Percentiles rank a stretch among this genome's conserved stretches.
Conservation (phyloP, 148 eudicot genomes). For the Vaccinium macrocarpon region DNA sequence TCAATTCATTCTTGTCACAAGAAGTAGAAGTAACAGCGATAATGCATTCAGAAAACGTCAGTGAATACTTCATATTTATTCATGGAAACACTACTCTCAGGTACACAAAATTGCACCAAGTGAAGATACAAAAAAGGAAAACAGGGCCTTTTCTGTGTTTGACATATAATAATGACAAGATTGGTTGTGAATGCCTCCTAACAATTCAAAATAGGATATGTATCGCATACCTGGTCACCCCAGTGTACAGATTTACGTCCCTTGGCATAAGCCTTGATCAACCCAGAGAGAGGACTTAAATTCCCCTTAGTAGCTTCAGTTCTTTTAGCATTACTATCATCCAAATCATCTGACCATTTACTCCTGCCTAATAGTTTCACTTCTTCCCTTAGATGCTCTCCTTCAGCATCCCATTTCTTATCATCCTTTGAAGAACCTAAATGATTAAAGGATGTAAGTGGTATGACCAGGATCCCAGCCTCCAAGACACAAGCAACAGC, state of each 20-base stretch:
- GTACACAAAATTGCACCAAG: conserved; percentile 3
- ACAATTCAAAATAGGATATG: neutral
- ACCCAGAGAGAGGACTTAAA: conserved; percentile 48
- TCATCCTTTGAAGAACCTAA: conserved; percentile 47
- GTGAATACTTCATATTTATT: neutral
- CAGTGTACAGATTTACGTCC: conserved; percentile 93
- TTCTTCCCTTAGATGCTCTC: conserved; percentile 44
- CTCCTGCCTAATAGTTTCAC: conserved; percentile 89
- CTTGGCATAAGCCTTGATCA: conserved; percentile 55
- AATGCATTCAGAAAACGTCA: neutral
- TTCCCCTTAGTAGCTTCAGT: conserved; percentile 39
- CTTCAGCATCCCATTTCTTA: conserved; percentile 35
- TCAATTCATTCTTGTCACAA: neutral
- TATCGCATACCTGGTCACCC: conserved; percentile 82
- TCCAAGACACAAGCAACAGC: neutral
- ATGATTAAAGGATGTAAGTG: conserved; percentile 15
- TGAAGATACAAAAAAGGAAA: conserved; percentile 13
- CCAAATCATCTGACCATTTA: conserved; percentile 90
- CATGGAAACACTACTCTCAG: neutral
- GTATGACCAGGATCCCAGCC: neutral
- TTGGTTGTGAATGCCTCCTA: neutral
- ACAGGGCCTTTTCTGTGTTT: neutral
- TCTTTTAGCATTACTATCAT: conserved; percentile 45
- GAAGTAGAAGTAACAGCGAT: neutral
- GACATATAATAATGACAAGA: neutral